Conservation (phyloP, 2,329 filamentous ascomycete species). For the Pseudogymnoascus sp. region DNA sequence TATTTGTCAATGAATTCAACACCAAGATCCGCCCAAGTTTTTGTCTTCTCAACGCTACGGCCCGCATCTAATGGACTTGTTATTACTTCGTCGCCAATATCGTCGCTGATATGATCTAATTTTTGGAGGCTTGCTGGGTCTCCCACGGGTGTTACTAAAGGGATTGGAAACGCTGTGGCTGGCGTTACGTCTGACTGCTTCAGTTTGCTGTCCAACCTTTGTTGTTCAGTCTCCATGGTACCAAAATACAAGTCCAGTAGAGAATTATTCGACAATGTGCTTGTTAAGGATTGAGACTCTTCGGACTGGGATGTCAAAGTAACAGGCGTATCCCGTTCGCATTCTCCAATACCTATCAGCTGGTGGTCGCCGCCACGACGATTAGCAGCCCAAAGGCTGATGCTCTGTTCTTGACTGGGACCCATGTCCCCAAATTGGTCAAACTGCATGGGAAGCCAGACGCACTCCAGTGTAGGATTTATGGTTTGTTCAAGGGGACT, state of each 20-base stretch:
- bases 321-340: not conserved
- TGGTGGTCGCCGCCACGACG: not conserved
- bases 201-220: not conserved
- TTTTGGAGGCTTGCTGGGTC: not conserved
- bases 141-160: not conserved
- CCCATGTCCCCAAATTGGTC: not conserved
- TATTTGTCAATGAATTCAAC: conserved; percentile 1
- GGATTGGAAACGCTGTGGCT: not conserved
- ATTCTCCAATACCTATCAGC: not conserved
- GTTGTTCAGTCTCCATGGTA: not conserved
- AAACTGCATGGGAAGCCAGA: conserved; percentile 15
- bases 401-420: not conserved
- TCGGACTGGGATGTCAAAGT: not conserved
- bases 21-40: conserved; percentile 2
- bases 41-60: not conserved
- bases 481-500: conserved; percentile 6
- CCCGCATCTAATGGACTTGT: not conserved
- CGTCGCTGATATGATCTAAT: not conserved
- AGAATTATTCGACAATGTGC: not conserved
- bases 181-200: not conserved
- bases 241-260: not conserved
- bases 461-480: conserved; percentile 12
- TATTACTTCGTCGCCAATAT: not conserved
- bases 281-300: not conserved
- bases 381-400: not conserved